A percentile compares a stretch with the other conserved stretches of the same genome.
These are phyloP conservation scores for Teratosphaeria pseudoeucalypti DNA, from an alignment of 2,329 filamentous ascomycete genomes.

Conservation along the genomic window DNA sequence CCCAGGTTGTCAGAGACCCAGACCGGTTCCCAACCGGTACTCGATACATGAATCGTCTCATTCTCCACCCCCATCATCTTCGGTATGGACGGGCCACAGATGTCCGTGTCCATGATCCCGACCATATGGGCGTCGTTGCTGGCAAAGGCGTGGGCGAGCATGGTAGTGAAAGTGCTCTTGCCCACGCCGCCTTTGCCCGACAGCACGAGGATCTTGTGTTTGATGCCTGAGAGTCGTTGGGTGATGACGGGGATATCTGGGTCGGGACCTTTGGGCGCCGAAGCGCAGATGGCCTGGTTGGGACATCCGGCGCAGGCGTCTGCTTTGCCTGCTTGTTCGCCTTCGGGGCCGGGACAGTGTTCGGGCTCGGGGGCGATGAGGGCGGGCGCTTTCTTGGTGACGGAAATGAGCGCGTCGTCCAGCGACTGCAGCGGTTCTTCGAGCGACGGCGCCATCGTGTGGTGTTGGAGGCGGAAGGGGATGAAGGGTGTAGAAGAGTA, in stretches of 20 bases:
- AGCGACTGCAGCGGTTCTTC: conserved; percentile 51
- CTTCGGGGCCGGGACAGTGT: conserved; percentile 88
- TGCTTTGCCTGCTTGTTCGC: conserved; percentile 51
- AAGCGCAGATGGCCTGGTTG: conserved; percentile 90
- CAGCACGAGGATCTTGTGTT: conserved; percentile 86
- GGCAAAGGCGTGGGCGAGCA: conserved; percentile 83
- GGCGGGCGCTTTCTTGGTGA: conserved; percentile 65
- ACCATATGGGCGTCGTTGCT: conserved; percentile 67
- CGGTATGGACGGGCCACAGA: conserved; percentile 89
- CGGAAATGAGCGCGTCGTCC: conserved; percentile 57
- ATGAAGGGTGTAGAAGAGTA: neutral
- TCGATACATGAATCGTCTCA: conserved; percentile 86
- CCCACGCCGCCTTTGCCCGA: conserved; percentile 95
- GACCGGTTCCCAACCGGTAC: conserved; percentile 83
- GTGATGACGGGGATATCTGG: conserved; percentile 87
- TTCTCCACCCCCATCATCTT: conserved; percentile 98
- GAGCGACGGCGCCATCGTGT: conserved; percentile 66
- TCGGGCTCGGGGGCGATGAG: conserved; percentile 91
- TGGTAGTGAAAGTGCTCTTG: conserved; percentile 84
- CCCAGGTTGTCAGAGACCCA: conserved; percentile 91
- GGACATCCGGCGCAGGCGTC: conserved; percentile 92
- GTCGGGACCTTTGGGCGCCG: conserved; percentile 88
- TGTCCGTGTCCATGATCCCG: conserved; percentile 96
- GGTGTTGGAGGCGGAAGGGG: neutral
- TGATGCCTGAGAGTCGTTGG: conserved; percentile 66